Evolutionary conservation across 2,329 filamentous ascomycete genomes (phyloP).

Genomic region (Torrubiella hemipterigena): DNA sequence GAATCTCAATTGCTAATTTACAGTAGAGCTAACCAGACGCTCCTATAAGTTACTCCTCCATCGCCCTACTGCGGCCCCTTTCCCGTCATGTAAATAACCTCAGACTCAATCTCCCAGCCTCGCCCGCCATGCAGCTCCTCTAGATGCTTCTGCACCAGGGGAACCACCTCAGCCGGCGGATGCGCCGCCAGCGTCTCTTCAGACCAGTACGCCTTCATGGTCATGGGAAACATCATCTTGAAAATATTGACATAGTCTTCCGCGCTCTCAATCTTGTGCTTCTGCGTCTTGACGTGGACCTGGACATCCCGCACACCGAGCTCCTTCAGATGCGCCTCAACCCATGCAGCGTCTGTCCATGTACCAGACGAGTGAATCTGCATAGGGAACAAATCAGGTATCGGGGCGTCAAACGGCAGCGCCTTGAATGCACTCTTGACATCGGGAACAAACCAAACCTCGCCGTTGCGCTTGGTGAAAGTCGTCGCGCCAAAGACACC

Average conservation of each 20-base stretch:
- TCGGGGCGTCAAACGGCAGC: constrained; percentile 26
- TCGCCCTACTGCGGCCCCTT: too few relatives aligned
- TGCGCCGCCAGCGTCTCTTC: constrained; percentile 26
- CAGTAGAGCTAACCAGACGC: too few relatives aligned
- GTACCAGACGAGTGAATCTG: constrained; percentile 25
- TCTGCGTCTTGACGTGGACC: constrained; percentile 17
- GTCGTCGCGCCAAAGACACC: constrained; percentile 25
- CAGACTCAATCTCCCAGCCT: constrained; percentile 23
- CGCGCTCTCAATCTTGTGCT: constrained; percentile 17
- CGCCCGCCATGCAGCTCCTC: constrained; percentile 23
- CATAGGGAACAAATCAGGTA: constrained; percentile 21
- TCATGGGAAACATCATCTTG: constrained; percentile 25
- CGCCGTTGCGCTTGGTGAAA: constrained; percentile 19
- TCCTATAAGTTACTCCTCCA: too few relatives aligned
- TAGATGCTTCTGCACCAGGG: constrained; percentile 21
- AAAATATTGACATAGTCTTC: constrained; percentile 22
- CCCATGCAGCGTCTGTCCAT: constrained; percentile 27
- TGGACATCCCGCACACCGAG: constrained; percentile 26
- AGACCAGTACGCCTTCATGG: constrained; percentile 25
- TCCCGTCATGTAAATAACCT: constrained; percentile 14
- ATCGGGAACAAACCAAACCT: constrained; percentile 23
- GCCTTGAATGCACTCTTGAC: constrained; percentile 24
- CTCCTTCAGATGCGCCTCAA: constrained; percentile 20
- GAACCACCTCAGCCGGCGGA: constrained; percentile 21
- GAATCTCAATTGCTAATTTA: too few relatives aligned